Base-by-base conservation (phyloP, 768 basidiomycete species). In the Austroboletus eburneus region DNA sequence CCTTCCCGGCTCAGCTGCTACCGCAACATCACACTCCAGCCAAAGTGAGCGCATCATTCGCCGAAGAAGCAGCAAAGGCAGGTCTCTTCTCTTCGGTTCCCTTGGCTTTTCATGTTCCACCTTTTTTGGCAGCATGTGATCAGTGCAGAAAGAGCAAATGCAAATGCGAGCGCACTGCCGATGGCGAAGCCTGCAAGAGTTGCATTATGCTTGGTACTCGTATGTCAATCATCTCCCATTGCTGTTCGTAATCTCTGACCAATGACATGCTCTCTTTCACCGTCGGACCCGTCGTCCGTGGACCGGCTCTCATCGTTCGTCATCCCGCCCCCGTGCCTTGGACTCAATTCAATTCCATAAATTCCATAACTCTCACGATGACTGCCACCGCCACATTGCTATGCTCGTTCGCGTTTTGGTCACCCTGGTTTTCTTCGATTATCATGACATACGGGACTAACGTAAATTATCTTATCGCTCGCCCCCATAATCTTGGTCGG, bases 81-180 rank as follows among this genome's bases (percentile, higher is more conserved):
- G 18, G 67, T 65, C 34, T 41, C 38, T 9, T 39, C 37, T 13
- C 40, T 32, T 30, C 7, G 46, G 25, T 42, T 22, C 27, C 21
- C 9, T 23, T 5, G 16, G 20, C 13, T 1, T 4, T 35, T 25
- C 18, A 1, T n/a, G 9, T n/a, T 30, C 24, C 5, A 12, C 9
- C 10, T 14, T 38, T 30, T 34, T 12, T 23, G 6, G 14, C 53
- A 86, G 88, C 90, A 20, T 92, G 89, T 69, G 89, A 91, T 67
- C 87, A 91, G 58, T 91, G 90, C 64, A 79, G 89, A 46, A 91
- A 91, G 66, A 86, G 82, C 59, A 91, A 91, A 61, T 91, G 90
- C 73, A 91, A 91, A 68, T 91, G 90, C 65, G 90, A 91, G 66
- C 80, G 86, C 29, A 50, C 77, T 9, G 66, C 69, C 12, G 72